Conservation (phyloP, 176 grass and related monocot genomes). For the Carex parvula region DNA sequence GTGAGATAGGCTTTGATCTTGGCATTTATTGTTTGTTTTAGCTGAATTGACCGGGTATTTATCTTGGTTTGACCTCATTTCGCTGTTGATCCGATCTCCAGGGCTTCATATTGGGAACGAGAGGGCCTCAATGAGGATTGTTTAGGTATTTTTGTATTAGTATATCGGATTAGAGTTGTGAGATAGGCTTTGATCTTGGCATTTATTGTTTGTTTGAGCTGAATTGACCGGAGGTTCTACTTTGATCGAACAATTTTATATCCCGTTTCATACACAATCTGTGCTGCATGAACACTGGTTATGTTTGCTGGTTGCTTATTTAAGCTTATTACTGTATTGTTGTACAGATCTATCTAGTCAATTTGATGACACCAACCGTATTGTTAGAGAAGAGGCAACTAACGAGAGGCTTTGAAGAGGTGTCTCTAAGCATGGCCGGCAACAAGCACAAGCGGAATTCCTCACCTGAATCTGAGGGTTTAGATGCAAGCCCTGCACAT, state of each 20-base stretch:
- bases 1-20: background rate
- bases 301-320: background rate
- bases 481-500: slow-evolving; percentile 41
- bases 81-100: background rate
- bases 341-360: slow-evolving; percentile 14
- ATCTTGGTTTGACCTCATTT: slow-evolving; percentile 1
- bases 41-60: background rate
- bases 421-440: slow-evolving; percentile 10
- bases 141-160: background rate
- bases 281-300: background rate
- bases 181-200: background rate
- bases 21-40: background rate
- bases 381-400: slow-evolving; percentile 21
- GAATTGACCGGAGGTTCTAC: background rate
- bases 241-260: background rate
- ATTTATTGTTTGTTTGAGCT: background rate
- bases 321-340: background rate
- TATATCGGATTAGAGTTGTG: background rate
- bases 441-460: slow-evolving; percentile 23
- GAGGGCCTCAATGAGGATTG: background rate
- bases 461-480: slow-evolving; percentile 48
- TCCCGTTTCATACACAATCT: background rate
- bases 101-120: background rate
- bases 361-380: slow-evolving; percentile 19
- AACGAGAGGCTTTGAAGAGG: slow-evolving; percentile 9